Evolutionary conservation across 2,329 filamentous ascomycete genomes (phyloP).

Genomic region (Cercospora sp.): DNA sequence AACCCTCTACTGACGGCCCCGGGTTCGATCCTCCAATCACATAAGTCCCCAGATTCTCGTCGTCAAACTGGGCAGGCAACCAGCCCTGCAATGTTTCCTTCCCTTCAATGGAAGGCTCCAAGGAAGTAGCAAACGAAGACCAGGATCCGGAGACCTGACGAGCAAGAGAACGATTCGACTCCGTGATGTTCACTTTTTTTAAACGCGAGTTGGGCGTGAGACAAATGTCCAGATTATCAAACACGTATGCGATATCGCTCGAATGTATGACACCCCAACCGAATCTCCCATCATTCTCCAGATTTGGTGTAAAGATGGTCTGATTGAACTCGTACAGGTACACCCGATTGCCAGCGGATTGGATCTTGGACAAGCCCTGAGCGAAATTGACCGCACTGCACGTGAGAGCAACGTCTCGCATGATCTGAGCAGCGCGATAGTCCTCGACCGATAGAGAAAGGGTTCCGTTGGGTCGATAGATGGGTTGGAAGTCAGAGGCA

Average conservation of each 20-base stretch:
- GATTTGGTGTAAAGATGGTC: neutral
- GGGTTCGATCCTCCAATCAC: neutral
- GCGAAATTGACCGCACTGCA: neutral
- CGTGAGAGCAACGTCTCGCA: neutral
- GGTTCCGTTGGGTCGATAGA: neutral
- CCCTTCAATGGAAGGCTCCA: neutral
- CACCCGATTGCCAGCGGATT: neutral
- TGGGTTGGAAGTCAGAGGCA: neutral
- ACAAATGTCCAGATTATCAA: neutral
- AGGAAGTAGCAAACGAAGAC: neutral
- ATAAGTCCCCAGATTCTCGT: neutral
- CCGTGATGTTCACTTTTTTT: neutral
- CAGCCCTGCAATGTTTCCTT: neutral
- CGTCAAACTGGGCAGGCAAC: neutral
- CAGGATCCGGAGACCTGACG: neutral
- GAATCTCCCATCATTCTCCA: neutral
- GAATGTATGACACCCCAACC: neutral
- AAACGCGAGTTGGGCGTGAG: neutral
- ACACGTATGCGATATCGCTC: neutral
- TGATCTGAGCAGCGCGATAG: neutral
- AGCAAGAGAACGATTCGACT: neutral
- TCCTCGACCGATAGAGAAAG: neutral
- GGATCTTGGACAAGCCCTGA: neutral
- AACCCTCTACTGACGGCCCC: neutral
- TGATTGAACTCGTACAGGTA: neutral